Conservation (phyloP, 805 yeast genomes). For the Maudiozyma serrabonitensis region DNA sequence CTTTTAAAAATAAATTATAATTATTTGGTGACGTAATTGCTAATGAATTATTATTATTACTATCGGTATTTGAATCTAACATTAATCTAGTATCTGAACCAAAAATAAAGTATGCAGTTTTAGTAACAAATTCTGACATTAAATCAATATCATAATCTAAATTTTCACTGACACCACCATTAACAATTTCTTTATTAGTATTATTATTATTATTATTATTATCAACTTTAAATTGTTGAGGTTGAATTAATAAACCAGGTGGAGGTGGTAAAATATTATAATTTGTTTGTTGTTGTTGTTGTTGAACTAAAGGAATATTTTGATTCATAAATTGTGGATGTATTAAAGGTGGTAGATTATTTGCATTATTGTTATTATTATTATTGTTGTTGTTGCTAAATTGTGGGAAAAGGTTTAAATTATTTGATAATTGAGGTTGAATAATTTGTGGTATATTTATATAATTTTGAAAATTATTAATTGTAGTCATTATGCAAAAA, state of each 20-base stretch:
- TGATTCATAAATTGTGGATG: conserved; percentile 3
- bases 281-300: background rate
- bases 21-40: conserved; percentile 21
- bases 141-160: conserved; percentile 69
- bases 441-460: conserved; percentile 2
- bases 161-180: conserved; percentile 70
- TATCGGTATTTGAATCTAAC: too few relatives aligned
- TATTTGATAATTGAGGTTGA: background rate
- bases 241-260: conserved; percentile 12
- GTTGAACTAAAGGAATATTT: background rate
- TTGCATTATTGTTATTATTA: conserved; percentile 2
- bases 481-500: background rate
- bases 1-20: conserved; percentile 39
- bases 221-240: conserved; percentile 7
- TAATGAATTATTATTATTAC: conserved; percentile 7
- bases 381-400: background rate
- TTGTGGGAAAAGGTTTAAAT: background rate
- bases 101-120: conserved; percentile 62
- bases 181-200: conserved; percentile 14
- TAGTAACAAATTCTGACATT: conserved; percentile 74
- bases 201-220: conserved; percentile 2
- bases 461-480: conserved; percentile 12
- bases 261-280: conserved; percentile 12
- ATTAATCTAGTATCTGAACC: conserved; percentile 31
- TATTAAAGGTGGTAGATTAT: conserved; percentile 5